Base-by-base conservation (phyloP, 2,329 filamentous ascomycete genomes). In the Neopestalotiopsis sp. region DNA sequence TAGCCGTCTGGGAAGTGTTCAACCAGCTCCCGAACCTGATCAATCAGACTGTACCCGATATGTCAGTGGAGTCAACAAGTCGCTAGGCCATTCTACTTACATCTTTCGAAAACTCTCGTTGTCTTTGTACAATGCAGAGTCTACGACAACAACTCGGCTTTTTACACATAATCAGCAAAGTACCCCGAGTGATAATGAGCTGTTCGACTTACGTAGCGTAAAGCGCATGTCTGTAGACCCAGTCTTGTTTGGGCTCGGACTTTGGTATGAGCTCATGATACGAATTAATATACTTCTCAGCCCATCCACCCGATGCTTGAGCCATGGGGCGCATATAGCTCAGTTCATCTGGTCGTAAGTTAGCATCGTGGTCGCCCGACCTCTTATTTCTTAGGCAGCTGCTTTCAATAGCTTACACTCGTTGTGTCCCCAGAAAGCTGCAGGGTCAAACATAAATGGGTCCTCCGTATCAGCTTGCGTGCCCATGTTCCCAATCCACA, bases 401-500 rank as follows among this genome's bases (percentile, higher is more conserved):
- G 24, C 24, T 28, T 28, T 28, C 17, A 53, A 20, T 53, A 17
- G 2, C 61, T 63, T 24, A 69, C 72, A 74, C 68, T 77, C 76
- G 40, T 75, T 73, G 61, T 78, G 76, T 14, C 70, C 76, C 58
- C 74, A 78, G 40, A 75, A 73, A 57, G 69, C 73, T 42, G 70
- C 71, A 1, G 75, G 68, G 59, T 77, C 74, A 59, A 74, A 78
- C 1, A 79, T 66, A 10, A 78, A 67, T 6, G 72, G 68, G 49
- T 70, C 61, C 13, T 68, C 69, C 9, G 69, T 74, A 28, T 71
- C 73, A 6, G 69, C 61, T 30, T 71, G 71, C 5, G 71, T 67
- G 12, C 65, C 64, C 5, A 71, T 67, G 66, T 79, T 79, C 13
- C 71, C 75, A 65, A 69, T 68, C 75, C 75, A 77, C 10, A 78